Conservation (phyloP, 768 basidiomycete species). For the Psilocybe tampanensis region DNA sequence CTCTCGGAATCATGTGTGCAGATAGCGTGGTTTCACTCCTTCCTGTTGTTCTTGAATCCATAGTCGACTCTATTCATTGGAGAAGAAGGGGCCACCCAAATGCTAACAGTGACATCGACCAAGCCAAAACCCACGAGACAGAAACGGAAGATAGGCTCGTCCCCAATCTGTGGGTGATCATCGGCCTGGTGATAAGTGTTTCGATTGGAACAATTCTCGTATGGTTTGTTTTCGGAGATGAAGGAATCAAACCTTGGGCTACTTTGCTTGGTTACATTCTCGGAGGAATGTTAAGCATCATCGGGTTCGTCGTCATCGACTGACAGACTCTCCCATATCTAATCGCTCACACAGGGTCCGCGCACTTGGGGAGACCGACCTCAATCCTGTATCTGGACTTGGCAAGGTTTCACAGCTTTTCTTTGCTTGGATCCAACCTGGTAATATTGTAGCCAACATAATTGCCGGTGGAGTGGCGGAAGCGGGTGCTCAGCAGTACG, state of each 20-base stretch:
- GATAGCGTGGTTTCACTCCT: conserved; percentile 87
- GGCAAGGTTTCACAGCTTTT: conserved; percentile 95
- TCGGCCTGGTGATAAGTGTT: conserved; percentile 66
- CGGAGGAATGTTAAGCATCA: conserved; percentile 82
- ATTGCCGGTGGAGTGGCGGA: conserved; percentile 97
- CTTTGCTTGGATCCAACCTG: conserved; percentile 93
- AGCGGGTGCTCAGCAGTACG: conserved; percentile 91
- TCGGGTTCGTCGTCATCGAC: conserved; percentile 54
- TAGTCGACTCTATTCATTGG: conserved; percentile 33
- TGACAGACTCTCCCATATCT: not conserved
- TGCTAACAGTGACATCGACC: conserved; percentile 22
- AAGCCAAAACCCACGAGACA: conserved; percentile 57
- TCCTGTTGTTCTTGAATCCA: conserved; percentile 66
- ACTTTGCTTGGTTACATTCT: conserved; percentile 82
- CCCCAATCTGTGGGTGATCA: conserved; percentile 74
- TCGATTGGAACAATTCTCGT: conserved; percentile 76
- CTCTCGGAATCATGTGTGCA: conserved; percentile 93
- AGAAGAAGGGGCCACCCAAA: conserved; percentile 23
- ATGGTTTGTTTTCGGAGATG: conserved; percentile 86
- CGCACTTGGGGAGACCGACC: conserved; percentile 93
- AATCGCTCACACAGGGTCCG: conserved; percentile 62
- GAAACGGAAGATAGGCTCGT: conserved; percentile 84
- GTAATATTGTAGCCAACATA: conserved; percentile 96
- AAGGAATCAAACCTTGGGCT: conserved; percentile 96
- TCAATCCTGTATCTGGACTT: conserved; percentile 90